A percentile compares a stretch with the other conserved stretches of the same genome.
These are phyloP conservation scores for Cytospora leucostoma DNA, from an alignment of 2,329 filamentous ascomycete species.

Conservation along the genomic window DNA sequence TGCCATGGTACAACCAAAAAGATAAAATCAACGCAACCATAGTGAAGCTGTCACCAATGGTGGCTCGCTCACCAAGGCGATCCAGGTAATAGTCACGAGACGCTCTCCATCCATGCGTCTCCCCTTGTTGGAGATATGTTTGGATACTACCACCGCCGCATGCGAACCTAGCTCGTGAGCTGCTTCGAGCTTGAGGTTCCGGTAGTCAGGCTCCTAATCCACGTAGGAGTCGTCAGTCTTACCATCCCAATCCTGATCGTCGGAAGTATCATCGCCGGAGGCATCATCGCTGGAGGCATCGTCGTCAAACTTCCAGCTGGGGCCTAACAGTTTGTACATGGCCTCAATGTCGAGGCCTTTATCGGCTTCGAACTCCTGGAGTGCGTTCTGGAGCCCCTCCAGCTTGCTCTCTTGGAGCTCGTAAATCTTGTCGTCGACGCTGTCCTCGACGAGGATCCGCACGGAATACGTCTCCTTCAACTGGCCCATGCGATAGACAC, in stretches of 20 bases:
- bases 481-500: conserved; percentile 68
- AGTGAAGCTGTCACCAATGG: no score
- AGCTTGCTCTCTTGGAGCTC: conserved; percentile 4
- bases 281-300: neutral
- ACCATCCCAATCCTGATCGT: neutral
- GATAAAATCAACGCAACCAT: neutral
- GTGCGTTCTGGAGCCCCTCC: neutral
- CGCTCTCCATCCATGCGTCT: neutral
- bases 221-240: no score
- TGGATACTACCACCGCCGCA: neutral
- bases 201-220: no score
- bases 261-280: neutral
- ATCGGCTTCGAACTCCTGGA: neutral
- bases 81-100: neutral
- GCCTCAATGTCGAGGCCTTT: neutral
- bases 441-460: conserved; percentile 55
- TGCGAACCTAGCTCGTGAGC: neutral
- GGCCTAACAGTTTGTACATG: neutral
- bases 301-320: neutral
- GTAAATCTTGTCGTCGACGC: conserved; percentile 50
- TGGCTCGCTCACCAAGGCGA: neutral
- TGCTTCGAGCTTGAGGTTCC: neutral
- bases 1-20: neutral
- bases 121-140: neutral
- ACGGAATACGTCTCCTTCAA: conserved; percentile 58